A percentile compares a stretch with the other conserved stretches of the same genome.
Evolutionary conservation across 2,329 filamentous ascomycete species (phyloP).

Genomic region (Penicillium psychrosexuale): DNA sequence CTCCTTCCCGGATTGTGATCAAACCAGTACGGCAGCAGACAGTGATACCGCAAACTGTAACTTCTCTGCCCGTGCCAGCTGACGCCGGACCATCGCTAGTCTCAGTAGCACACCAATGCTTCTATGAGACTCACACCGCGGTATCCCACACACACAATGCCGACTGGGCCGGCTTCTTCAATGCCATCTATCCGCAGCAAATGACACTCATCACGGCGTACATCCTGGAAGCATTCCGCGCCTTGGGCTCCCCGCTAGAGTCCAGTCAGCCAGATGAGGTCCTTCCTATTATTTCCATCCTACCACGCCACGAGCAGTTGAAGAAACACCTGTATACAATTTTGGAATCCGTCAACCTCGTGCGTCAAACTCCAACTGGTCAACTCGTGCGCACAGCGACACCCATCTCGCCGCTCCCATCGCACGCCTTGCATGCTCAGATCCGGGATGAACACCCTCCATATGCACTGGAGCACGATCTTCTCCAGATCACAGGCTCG

Average conservation of each 20-base stretch:
- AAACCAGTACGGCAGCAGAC: neutral
- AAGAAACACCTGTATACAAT: neutral
- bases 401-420: neutral
- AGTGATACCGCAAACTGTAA: neutral
- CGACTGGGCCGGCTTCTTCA: conserved; percentile 13
- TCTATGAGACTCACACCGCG: neutral
- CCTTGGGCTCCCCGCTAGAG: conserved; percentile 15
- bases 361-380: neutral
- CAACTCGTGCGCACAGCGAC: neutral
- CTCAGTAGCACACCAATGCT: neutral
- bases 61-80: neutral
- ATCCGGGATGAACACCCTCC: conserved; percentile 31
- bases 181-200: conserved; percentile 21
- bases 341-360: neutral
- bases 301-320: neutral
- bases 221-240: conserved; percentile 27
- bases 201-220: conserved; percentile 22
- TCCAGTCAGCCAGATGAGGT: neutral
- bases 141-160: conserved; percentile 1
- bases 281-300: neutral
- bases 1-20: neutral
- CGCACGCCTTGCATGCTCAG: neutral
- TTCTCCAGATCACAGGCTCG: conserved; percentile 34
- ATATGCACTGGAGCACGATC: conserved; percentile 32
- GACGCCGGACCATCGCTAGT: neutral